phyloP scores from a whole-genome alignment of 2,329 filamentous ascomycete species.

The Talaromyces sp. region DNA sequence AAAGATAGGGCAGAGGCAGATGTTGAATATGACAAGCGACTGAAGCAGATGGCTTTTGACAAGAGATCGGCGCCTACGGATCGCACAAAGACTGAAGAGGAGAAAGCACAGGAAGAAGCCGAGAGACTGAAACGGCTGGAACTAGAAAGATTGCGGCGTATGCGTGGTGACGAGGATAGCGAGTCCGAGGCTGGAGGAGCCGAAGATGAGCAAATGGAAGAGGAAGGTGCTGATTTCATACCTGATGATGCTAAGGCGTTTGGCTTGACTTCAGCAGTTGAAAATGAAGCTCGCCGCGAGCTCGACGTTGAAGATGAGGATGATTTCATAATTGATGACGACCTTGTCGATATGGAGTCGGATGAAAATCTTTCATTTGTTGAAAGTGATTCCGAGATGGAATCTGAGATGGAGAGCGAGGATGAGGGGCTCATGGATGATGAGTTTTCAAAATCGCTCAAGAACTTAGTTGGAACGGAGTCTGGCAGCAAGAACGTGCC shows the following conservation, averaged over 20 bases:
- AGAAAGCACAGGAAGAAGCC: conserved; percentile 74
- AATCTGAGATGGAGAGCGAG: conserved; percentile 44
- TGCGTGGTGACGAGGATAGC: conserved; percentile 75
- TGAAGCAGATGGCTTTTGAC: conserved; percentile 80
- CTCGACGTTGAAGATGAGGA: conserved; percentile 87
- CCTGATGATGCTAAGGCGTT: conserved; percentile 60
- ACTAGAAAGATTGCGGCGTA: conserved; percentile 74
- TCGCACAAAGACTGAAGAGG: conserved; percentile 87
- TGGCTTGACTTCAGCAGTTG: conserved; percentile 55
- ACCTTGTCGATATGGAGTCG: conserved; percentile 81
- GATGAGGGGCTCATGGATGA: conserved; percentile 50
- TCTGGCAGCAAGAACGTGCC: background rate
- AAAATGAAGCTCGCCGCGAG: conserved; percentile 37
- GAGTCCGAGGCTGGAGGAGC: conserved; percentile 45
- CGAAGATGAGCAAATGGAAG: conserved; percentile 39
- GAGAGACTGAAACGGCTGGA: conserved; percentile 75
- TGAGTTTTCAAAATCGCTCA: conserved; percentile 42
- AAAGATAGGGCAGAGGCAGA: conserved; percentile 67
- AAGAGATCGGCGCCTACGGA: conserved; percentile 80
- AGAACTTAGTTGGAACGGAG: background rate
- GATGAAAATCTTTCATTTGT: conserved; percentile 42
- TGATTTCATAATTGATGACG: conserved; percentile 85
- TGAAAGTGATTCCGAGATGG: conserved; percentile 47
- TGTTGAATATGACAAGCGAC: conserved; percentile 79
- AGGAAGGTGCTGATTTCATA: conserved; percentile 46